phyloP scores from a whole-genome alignment of 2,329 filamentous ascomycete genomes.

The Fusarium compactum region DNA sequence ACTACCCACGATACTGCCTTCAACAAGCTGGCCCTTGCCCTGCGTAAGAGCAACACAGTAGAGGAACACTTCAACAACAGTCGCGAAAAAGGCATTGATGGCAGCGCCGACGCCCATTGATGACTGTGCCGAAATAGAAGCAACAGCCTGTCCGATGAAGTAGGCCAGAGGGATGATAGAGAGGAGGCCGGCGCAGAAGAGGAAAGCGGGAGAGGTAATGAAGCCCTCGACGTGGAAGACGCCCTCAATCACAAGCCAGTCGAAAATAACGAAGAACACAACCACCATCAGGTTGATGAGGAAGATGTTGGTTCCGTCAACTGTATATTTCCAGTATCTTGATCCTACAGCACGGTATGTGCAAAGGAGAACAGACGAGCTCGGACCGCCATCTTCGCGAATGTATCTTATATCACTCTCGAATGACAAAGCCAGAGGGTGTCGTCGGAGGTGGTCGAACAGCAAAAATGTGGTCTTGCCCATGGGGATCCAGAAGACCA shows the following conservation, averaged over 20 bases:
- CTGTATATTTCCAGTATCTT: slow-evolving; percentile 99
- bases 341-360: slow-evolving; percentile 94
- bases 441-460: slow-evolving; percentile 90
- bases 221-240: slow-evolving; percentile 76
- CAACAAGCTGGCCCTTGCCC: slow-evolving; percentile 92
- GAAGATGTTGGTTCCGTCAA: slow-evolving; percentile 99
- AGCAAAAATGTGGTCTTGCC: slow-evolving; percentile 92
- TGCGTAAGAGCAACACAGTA: slow-evolving; percentile 95
- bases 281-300: slow-evolving; percentile 96
- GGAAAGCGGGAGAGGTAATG: slow-evolving; percentile 84
- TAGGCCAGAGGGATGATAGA: slow-evolving; percentile 98
- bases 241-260: slow-evolving; percentile 84
- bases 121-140: slow-evolving; percentile 97
- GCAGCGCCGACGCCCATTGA: slow-evolving; percentile 98
- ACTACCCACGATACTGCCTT: slow-evolving; percentile 96
- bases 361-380: slow-evolving; percentile 90
- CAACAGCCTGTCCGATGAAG: slow-evolving; percentile 98
- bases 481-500: slow-evolving; percentile 99
- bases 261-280: slow-evolving; percentile 93
- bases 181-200: slow-evolving; percentile 85
- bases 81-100: slow-evolving; percentile 98
- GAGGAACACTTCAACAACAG: slow-evolving; percentile 95
- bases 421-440: slow-evolving; percentile 92
- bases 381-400: slow-evolving; percentile 76
- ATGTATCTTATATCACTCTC: slow-evolving; percentile 85